A percentile compares a stretch with the other conserved stretches of the same genome.
Evolutionary conservation across 2,329 filamentous ascomycete species (phyloP).

Genomic region (Malbranchea cinnamomea): DNA sequence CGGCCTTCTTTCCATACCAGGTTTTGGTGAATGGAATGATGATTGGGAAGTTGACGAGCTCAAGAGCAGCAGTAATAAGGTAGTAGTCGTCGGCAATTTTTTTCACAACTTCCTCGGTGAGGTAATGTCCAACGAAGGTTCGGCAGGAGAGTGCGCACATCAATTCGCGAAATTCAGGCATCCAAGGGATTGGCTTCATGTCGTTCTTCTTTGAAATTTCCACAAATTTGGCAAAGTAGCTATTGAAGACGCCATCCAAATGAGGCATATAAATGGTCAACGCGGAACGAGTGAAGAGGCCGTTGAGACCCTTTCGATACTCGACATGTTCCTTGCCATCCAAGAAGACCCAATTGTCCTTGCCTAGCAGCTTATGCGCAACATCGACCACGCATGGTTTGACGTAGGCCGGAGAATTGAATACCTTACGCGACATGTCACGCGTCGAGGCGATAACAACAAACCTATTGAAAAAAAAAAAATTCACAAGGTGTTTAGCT

Average conservation of each 20-base stretch:
- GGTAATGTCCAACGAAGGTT: slow-evolving; percentile 95
- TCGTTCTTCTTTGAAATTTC: slow-evolving; percentile 56
- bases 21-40: slow-evolving; percentile 90
- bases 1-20: slow-evolving; percentile 93
- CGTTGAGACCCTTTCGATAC: slow-evolving; percentile 92
- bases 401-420: slow-evolving; percentile 83
- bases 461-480: slow-evolving; percentile 49
- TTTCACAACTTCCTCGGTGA: slow-evolving; percentile 77
- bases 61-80: slow-evolving; percentile 84
- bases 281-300: slow-evolving; percentile 81
- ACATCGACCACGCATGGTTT: slow-evolving; percentile 95
- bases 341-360: slow-evolving; percentile 92
- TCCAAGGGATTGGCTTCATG: slow-evolving; percentile 69
- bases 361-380: slow-evolving; percentile 81
- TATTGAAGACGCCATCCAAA: slow-evolving; percentile 81
- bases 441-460: slow-evolving; percentile 92
- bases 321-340: slow-evolving; percentile 92
- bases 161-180: slow-evolving; percentile 81
- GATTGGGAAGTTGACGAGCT: slow-evolving; percentile 96
- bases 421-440: slow-evolving; percentile 90
- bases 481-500: too few relatives aligned
- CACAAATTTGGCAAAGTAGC: slow-evolving; percentile 69
- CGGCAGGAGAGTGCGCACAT: slow-evolving; percentile 91
- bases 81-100: slow-evolving; percentile 96
- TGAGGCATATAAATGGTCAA: slow-evolving; percentile 79